Evolutionary conservation across 768 basidiomycete genomes (phyloP).

Genomic region (Rubroboletus pulcherrimus): DNA sequence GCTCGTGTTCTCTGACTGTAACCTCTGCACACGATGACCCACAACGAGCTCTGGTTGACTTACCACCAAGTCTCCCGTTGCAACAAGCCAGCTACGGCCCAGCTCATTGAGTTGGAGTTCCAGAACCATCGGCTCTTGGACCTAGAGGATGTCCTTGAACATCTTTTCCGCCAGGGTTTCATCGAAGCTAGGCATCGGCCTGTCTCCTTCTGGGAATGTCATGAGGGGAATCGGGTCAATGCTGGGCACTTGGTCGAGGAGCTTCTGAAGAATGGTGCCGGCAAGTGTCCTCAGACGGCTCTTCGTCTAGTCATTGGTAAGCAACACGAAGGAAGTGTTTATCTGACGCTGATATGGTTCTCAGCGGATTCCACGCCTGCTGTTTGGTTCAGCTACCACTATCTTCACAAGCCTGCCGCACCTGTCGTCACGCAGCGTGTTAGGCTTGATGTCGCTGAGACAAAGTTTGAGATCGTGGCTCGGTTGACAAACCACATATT

Average conservation of each 20-base stretch:
- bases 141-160: conserved; percentile 48
- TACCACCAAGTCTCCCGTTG: conserved; percentile 46
- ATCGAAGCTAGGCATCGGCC: conserved; percentile 43
- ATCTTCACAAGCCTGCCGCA: conserved; percentile 31
- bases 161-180: conserved; percentile 43
- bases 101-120: conserved; percentile 46
- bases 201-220: conserved; percentile 43
- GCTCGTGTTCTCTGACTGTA: neutral
- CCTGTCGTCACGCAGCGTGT: conserved; percentile 41
- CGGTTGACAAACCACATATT: conserved; percentile 49
- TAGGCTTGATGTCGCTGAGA: conserved; percentile 33
- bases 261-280: conserved; percentile 34
- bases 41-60: conserved; percentile 45
- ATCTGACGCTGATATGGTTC: neutral
- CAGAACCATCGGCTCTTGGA: conserved; percentile 38
- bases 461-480: conserved; percentile 38
- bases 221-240: conserved; percentile 36
- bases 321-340: conserved; percentile 5
- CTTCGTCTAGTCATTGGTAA: conserved; percentile 45
- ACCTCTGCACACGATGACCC: conserved; percentile 19
- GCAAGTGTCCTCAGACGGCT: conserved; percentile 42
- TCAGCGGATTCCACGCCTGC: conserved; percentile 39
- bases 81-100: conserved; percentile 39
- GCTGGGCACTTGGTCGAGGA: conserved; percentile 36
- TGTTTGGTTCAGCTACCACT: conserved; percentile 45